Evolutionary conservation across 2,329 filamentous ascomycete species (phyloP), one percentile per base, ranked within the genome.

Genomic region (Sclerotiophoma versabilis): DNA sequence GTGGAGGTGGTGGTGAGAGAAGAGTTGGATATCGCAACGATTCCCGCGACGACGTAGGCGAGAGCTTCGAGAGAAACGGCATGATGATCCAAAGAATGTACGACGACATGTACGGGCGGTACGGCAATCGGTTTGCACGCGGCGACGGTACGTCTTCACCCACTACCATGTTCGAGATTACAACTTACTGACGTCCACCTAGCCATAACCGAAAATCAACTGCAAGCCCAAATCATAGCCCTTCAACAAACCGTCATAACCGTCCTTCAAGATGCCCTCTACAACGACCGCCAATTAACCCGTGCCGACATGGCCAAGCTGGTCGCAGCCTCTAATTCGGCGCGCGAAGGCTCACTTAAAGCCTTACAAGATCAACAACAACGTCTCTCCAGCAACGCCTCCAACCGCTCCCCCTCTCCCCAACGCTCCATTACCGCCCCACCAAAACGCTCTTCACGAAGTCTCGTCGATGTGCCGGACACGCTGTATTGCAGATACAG

Each of bases 241-340:
- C 71, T 79, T 15, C 76, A 79, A 50, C 75, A 78, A 34, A 77
- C 76, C 10, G 77, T 79, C 49, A 78, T 79, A 55, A 66, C 66
- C 27, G 72, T 79, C 39, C 70, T 79, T 14, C 76, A 78, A 65
- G 76, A 77, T 42, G 77, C 77, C n/a, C 64, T 78, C 20, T 68
- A 71, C 52, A 75, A 72, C 55, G 75, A 75, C 33, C 75, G 76
- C 14, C 68, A 70, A 25, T 67, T 78, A 14, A 71, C 71, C 11
- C 73, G 71, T 44, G 63, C 69, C 46, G 76, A 79, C 57, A 72
- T 76, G 60, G 65, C 71, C 8, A 76, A 74, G 42, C 67, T 79
- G 8, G 67, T 77, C 25, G 68, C 69, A 2, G 77, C 77, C 29
- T 76, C 77, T 11, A 70, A 78, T 42, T 61, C 71, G 10, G 77